Evolutionary conservation across 305 asterid genomes (phyloP).

Genomic region (Plantago lanceolata): DNA sequence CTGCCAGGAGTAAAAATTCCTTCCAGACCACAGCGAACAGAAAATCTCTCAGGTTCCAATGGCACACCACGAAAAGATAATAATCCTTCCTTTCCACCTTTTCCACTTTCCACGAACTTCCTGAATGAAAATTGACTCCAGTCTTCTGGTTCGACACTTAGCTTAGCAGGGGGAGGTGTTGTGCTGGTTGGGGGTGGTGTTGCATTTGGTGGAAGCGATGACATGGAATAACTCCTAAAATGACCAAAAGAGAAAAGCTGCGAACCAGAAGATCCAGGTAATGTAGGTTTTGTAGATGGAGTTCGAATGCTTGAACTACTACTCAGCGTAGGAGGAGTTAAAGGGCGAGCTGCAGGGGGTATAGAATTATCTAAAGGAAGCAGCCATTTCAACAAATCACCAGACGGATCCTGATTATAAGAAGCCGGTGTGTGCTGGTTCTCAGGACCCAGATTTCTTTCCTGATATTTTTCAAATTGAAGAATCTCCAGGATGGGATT

Average conservation of each 20-base stretch:
- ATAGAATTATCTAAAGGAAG: conserved; percentile 90
- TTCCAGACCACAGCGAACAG: conserved; percentile 93
- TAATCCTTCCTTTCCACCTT: conserved; percentile 56
- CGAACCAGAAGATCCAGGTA: conserved; percentile 68
- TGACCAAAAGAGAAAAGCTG: conserved; percentile 85
- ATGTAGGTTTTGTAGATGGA: conserved; percentile 55
- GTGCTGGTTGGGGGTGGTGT: conserved; percentile 52
- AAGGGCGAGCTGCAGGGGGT: conserved; percentile 62
- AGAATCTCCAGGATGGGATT: conserved; percentile 94
- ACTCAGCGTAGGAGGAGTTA: conserved; percentile 67
- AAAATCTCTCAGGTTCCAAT: conserved; percentile 85
- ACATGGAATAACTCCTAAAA: conserved; percentile 97
- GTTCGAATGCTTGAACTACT: conserved; percentile 63
- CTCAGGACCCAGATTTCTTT: conserved; percentile 43
- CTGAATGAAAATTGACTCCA: conserved; percentile 71
- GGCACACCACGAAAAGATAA: conserved; percentile 93
- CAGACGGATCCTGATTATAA: conserved; percentile 64
- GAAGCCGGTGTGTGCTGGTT: conserved; percentile 37
- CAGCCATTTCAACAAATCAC: conserved; percentile 80
- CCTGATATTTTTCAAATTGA: conserved; percentile 80
- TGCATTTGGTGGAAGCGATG: conserved; percentile 72
- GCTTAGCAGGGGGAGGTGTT: conserved; percentile 47
- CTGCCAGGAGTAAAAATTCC: conserved; percentile 94
- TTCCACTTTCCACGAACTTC: conserved; percentile 51
- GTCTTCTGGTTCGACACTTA: conserved; percentile 60